A percentile compares a stretch with the other conserved stretches of the same genome.
These are phyloP conservation scores for Somion occarium DNA, from an alignment of 1,284 basidiomycete genomes.

Conservation along the genomic window DNA sequence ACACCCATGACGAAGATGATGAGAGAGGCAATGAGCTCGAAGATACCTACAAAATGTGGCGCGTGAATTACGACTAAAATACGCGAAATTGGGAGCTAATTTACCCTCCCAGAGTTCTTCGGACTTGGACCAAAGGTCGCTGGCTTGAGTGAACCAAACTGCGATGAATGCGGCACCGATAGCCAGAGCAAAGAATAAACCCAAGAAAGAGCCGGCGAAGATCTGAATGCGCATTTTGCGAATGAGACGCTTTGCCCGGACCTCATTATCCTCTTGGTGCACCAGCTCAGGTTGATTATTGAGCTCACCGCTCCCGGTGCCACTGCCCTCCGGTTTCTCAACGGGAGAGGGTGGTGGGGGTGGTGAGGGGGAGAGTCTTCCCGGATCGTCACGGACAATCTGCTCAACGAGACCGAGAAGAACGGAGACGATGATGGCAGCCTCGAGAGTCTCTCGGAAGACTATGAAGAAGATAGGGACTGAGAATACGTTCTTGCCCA, in stretches of 20 bases:
- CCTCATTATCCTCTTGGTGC: constrained; percentile 19
- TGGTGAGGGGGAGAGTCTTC: constrained; percentile 16
- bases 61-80: too few relatives aligned
- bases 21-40: constrained; percentile 74
- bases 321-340: constrained; percentile 21
- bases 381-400: constrained; percentile 49
- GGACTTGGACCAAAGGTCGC: constrained; percentile 65
- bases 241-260: constrained; percentile 36
- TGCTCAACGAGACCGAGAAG: constrained; percentile 83
- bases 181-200: constrained; percentile 72
- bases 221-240: constrained; percentile 71
- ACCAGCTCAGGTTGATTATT: constrained; percentile 24
- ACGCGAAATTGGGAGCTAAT: too few relatives aligned
- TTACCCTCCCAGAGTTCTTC: constrained; percentile 72
- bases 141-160: constrained; percentile 77
- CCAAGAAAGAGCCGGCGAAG: constrained; percentile 69
- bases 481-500: constrained; percentile 68
- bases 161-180: constrained; percentile 79
- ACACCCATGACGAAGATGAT: constrained; percentile 60
- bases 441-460: constrained; percentile 87
- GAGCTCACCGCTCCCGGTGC: constrained; percentile 10
- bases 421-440: constrained; percentile 84
- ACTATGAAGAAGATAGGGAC: constrained; percentile 86
- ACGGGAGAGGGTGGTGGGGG: constrained; percentile 9
- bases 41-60: constrained; percentile 55